Conservation (phyloP, 129 eudicot genomes). For the Saposhnikovia divaricata region DNA sequence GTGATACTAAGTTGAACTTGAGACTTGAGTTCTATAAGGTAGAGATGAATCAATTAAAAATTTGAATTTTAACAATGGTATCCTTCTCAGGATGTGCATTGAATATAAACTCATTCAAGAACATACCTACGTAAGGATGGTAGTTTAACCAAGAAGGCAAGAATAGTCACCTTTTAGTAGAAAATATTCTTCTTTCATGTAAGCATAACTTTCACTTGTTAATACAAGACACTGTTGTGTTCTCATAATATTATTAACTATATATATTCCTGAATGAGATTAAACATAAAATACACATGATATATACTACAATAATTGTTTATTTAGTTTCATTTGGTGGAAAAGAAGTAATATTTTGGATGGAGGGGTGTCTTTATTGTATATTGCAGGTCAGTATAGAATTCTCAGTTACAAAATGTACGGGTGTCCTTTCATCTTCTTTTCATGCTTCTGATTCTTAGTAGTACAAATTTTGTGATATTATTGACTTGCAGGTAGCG, state of each 20-base stretch:
- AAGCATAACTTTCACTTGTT: not conserved
- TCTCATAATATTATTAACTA: not conserved
- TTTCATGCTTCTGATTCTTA: not conserved
- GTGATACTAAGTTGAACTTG: not conserved
- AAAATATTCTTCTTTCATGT: not conserved
- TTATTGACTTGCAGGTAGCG: slow-evolving; percentile 57
- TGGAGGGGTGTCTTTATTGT: not conserved
- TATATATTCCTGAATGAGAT: not conserved
- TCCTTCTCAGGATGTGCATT: not conserved
- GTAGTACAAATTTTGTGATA: not conserved
- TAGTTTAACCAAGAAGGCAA: not conserved
- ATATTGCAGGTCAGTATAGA: not conserved
- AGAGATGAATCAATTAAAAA: not conserved
- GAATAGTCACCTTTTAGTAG: not conserved
- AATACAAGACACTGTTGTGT: not conserved
- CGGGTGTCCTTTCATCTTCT: not conserved
- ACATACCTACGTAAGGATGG: not conserved
- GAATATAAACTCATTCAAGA: not conserved
- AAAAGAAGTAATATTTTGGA: not conserved
- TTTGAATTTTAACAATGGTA: not conserved
- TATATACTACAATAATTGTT: not conserved
- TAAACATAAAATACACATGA: not conserved
- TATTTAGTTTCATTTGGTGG: not conserved
- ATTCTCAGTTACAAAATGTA: not conserved
- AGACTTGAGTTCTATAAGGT: not conserved